Percentiles rank a stretch among this genome's conserved stretches.
These are phyloP conservation scores for Backusella mclennaniae DNA, from an alignment of 192 early-diverging fungal genomes.

Conservation along the genomic window DNA sequence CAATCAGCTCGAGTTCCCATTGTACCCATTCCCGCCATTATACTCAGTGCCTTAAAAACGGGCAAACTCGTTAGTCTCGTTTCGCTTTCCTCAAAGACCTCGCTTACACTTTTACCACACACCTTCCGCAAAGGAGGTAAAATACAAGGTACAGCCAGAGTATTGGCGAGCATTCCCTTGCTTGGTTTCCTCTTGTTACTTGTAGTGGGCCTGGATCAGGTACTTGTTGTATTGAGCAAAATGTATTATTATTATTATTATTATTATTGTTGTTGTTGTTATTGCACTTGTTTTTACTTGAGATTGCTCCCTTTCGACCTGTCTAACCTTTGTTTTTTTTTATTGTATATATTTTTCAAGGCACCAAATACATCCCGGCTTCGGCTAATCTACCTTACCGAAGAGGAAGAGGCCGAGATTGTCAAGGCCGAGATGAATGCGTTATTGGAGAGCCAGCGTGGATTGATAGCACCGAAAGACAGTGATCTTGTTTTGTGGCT, in stretches of 20 bases:
- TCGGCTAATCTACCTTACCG: slow-evolving; percentile 45
- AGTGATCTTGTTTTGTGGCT: slow-evolving; percentile 31
- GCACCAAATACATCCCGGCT: slow-evolving; percentile 56
- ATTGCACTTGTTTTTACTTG: too few relatives aligned
- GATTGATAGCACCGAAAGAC: slow-evolving; percentile 23
- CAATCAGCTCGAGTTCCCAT: slow-evolving; percentile 20
- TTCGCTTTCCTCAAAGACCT: slow-evolving; percentile 35
- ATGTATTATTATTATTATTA: neutral
- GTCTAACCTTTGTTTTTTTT: neutral
- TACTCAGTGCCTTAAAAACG: slow-evolving; percentile 28
- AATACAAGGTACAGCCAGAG: slow-evolving; percentile 14
- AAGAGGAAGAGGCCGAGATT: slow-evolving; percentile 48
- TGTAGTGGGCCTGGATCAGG: slow-evolving; percentile 34
- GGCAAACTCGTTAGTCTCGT: slow-evolving; percentile 37
- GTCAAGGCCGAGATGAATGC: slow-evolving; percentile 31
- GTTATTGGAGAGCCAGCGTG: slow-evolving; percentile 20
- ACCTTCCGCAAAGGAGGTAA: slow-evolving; percentile 16
- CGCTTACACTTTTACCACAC: slow-evolving; percentile 36
- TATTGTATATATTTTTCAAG: neutral
- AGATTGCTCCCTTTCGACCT: too few relatives aligned
- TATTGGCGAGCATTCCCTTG: slow-evolving; percentile 30
- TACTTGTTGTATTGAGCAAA: neutral
- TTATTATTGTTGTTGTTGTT: too few relatives aligned
- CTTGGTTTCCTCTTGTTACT: slow-evolving; percentile 29
- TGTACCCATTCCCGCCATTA: slow-evolving; percentile 31